Evolutionary conservation across 2,329 filamentous ascomycete genomes (phyloP), one percentile per base, ranked within the genome.

Genomic region (Aspergillus sp.): DNA sequence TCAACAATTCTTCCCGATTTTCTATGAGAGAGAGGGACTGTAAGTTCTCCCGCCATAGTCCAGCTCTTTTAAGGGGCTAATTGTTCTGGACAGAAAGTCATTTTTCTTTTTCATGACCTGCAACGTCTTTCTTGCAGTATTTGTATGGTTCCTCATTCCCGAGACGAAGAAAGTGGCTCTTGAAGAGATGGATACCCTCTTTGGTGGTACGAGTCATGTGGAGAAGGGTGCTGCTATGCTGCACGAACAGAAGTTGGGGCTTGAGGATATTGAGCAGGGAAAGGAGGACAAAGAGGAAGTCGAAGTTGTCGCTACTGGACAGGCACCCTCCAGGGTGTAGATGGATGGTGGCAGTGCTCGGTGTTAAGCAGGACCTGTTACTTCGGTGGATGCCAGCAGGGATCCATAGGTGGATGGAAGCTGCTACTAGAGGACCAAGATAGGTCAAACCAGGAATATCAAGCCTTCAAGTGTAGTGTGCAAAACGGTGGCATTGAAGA

Each of bases 1-100:
- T 67, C 84, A 88, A 70, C 86, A 89, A 62, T 89, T 89, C 77
- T 89, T 89, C 78, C 86, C 86, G 12, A 82, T 80, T 11, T 89
- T 89, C 76, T 79, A 88, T n/a, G 76, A 80, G 51, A 85, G 87
- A 65, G 75, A 76, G 48, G 80, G 80, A 17, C 82, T 82, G 68
- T 82, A 81, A 34, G 30, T 20, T 20, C 19, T 20, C 19, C 19
- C 19, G 19, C 19, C 19, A 20, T 20, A 20, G 3, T 20, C 2
- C 19, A 20, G 0, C 19, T 20, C 19, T 20, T 20, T 20, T 20
- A 2, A 20, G 19, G 19, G 3, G 19, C 19, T 20, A 20, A 20
- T 20, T 20, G 3, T 3, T 20, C 19, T 20, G 19, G 19, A 20
- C 8, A 53, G 51, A 17, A 53, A 53, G 40, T 46, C 51, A 12